phyloP scores from a whole-genome alignment of 768 basidiomycete species.

The Suillus brevipes region DNA sequence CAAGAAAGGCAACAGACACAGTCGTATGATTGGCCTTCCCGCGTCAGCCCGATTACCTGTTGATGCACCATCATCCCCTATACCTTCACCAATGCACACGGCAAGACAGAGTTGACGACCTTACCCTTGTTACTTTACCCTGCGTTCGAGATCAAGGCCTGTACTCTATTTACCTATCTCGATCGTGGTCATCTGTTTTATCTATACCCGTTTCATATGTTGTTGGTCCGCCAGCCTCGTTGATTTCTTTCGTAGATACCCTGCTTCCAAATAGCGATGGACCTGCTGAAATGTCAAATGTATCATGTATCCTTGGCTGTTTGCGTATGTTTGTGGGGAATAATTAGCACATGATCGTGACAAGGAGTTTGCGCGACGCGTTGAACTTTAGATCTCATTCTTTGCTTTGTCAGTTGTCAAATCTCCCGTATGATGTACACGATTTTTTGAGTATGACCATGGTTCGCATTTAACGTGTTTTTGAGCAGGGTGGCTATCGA shows the following conservation, averaged over 20 bases:
- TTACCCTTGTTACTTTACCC: not conserved
- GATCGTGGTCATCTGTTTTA: conserved; percentile 18
- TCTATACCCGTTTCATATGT: conserved; percentile 28
- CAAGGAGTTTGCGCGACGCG: not conserved
- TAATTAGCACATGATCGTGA: not conserved
- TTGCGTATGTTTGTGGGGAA: not conserved
- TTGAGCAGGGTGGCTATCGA: not conserved
- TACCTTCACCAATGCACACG: conserved; percentile 23
- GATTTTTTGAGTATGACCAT: not conserved
- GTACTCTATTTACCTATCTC: conserved; percentile 15
- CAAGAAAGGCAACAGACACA: conserved; percentile 62
- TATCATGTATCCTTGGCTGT: not conserved
- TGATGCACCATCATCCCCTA: conserved; percentile 16
- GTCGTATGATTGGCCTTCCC: conserved; percentile 65
- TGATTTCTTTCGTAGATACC: conserved; percentile 21
- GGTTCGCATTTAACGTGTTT: not conserved
- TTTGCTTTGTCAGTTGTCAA: not conserved
- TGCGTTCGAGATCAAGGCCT: not conserved
- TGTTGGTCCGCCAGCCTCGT: conserved; percentile 8
- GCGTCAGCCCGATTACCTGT: conserved; percentile 36
- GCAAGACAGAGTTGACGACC: conserved; percentile 25
- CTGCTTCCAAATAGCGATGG: conserved; percentile 7
- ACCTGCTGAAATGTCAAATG: conserved; percentile 1
- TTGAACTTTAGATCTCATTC: not conserved
- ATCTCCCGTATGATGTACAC: not conserved